Evolutionary conservation across 306 rosid genomes (phyloP).

Genomic region (Begonia peltatifolia): DNA sequence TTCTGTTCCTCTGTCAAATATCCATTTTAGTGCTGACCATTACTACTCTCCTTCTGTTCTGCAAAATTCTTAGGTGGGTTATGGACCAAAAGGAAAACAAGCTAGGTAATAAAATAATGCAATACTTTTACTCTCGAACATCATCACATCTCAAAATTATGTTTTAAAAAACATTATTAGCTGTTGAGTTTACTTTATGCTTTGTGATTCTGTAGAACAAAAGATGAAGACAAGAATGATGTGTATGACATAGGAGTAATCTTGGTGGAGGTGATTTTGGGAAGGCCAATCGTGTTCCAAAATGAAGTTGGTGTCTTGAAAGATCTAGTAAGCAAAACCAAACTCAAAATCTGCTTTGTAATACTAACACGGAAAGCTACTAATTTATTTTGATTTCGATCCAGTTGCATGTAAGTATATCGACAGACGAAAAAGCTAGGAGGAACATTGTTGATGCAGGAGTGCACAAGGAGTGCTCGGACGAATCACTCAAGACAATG

Average conservation of each 20-base stretch:
- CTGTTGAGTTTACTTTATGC: too few relatives aligned
- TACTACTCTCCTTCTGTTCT: too few relatives aligned
- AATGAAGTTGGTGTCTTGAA: conserved; percentile 66
- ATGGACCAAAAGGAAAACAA: too few relatives aligned
- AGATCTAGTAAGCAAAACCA: conserved; percentile 64
- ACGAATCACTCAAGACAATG: conserved; percentile 55
- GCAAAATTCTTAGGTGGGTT: too few relatives aligned
- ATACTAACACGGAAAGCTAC: background rate
- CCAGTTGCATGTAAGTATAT: conserved; percentile 79
- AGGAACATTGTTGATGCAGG: conserved; percentile 71
- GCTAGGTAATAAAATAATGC: too few relatives aligned
- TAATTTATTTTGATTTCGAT: conserved; percentile 5
- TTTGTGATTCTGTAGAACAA: conserved; percentile 25
- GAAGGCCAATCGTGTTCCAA: conserved; percentile 70
- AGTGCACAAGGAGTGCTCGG: conserved; percentile 72
- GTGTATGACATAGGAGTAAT: conserved; percentile 80
- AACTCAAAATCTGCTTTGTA: too few relatives aligned
- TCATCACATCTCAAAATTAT: background rate
- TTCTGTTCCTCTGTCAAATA: too few relatives aligned
- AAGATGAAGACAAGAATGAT: conserved; percentile 59
- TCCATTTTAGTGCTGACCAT: too few relatives aligned
- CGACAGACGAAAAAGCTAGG: conserved; percentile 47
- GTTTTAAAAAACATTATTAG: too few relatives aligned
- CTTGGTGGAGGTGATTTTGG: conserved; percentile 71
- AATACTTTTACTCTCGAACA: too few relatives aligned